Evolutionary conservation across 257 asterid genomes (phyloP), one percentile per base, ranked within the genome.

Genomic region (Catharanthus roseus): DNA sequence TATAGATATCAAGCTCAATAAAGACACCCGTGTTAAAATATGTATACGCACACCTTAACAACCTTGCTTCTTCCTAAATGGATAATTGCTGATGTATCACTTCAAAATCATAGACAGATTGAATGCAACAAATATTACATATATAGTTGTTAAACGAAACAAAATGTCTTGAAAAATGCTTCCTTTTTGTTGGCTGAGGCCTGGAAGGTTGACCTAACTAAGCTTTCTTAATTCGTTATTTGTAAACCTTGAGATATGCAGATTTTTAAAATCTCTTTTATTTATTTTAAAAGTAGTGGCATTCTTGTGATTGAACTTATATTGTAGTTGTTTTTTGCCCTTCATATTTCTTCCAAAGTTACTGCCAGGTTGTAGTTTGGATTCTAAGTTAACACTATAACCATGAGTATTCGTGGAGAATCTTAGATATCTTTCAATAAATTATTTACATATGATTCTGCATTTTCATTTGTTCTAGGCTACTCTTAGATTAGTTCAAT

Each of bases 401-500:
- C 29, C 45, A n/a, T 74, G 72, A 65, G 67, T n/a, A 53, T 3
- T 70, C 65, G 51, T n/a, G 50, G 56, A 82, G 7, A 47, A 69
- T 67, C 72, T 87, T 56, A 41, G 41, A 29, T 28, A 70, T 72
- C 76, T 74, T 58, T 73, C 67, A 67, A 47, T 78, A 60, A 73
- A 57, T 73, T 64, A 67, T 41, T 71, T 39, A 74, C 69, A 50
- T 62, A 74, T 54, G 62, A 76, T 64, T 79, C 66, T 88, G 75
- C 79, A 53, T 81, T 83, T n/a, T 69, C 86, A 78, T 62, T 79
- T 83, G 80, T 79, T 72, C 16, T 79, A 95, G 99, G 99, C 99
- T 65, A 74, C 95, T 79, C 90, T 88, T 78, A 89, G 96, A 75
- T 76, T 95, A 79, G 86, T 90, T 45, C 99, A 95, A 77, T 82